Conservation (phyloP, 2,329 filamentous ascomycete species). For the Scedosporium minutisporum region DNA sequence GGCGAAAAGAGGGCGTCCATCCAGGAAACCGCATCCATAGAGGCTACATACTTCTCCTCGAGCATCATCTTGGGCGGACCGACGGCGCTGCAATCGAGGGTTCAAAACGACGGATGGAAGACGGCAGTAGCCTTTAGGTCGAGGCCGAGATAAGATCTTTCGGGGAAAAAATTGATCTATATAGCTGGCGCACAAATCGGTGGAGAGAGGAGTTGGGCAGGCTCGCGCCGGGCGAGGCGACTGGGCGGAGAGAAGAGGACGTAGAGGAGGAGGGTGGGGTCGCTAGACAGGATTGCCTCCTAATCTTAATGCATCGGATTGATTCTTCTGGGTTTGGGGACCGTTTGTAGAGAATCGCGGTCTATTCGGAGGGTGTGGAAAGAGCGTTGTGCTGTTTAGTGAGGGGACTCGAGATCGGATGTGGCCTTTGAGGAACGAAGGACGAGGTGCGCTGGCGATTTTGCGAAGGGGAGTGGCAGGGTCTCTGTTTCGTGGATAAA, state of each 20-base stretch:
- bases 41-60: slow-evolving; percentile 33
- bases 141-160: too few species aligned
- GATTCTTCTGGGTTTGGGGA: background rate
- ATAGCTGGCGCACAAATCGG: slow-evolving; percentile 27
- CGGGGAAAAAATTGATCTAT: slow-evolving; percentile 16
- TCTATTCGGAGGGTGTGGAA: background rate
- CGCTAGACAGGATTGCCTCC: background rate
- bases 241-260: background rate
- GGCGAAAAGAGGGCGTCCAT: background rate
- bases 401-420: background rate
- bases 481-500: slow-evolving; percentile 7
- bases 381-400: background rate
- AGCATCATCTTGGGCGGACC: slow-evolving; percentile 26
- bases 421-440: background rate
- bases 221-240: slow-evolving; percentile 16
- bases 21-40: background rate
- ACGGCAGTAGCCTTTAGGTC: background rate
- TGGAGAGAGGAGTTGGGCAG: slow-evolving; percentile 6
- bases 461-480: background rate
- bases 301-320: background rate
- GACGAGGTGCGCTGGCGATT: background rate
- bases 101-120: slow-evolving; percentile 1
- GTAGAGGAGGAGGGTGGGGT: background rate
- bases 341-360: background rate
- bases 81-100: slow-evolving; percentile 11